phyloP scores from a whole-genome alignment of 495 filamentous ascomycete genomes.

The Podospora pseudoanserina region DNA sequence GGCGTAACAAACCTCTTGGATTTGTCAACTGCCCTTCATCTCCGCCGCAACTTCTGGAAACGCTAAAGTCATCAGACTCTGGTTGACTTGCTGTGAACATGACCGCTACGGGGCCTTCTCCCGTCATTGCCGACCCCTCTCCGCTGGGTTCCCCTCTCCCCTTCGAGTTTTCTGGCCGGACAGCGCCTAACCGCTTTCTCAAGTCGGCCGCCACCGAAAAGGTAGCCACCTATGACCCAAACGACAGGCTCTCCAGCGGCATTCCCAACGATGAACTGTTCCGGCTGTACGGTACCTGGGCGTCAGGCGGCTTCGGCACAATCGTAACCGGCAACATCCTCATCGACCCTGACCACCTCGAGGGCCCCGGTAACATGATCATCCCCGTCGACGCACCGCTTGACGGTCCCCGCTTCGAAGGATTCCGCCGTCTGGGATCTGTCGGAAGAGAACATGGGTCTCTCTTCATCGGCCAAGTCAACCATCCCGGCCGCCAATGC shows the following conservation, averaged over 20 bases:
- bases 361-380: constrained; percentile 55
- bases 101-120: neutral
- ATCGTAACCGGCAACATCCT: constrained; percentile 63
- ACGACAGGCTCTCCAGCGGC: constrained; percentile 47
- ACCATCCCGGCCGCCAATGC: constrained; percentile 61
- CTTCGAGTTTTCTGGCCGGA: constrained; percentile 55
- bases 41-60: neutral
- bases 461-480: constrained; percentile 57
- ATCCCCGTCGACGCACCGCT: constrained; percentile 48
- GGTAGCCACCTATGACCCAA: constrained; percentile 53
- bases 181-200: constrained; percentile 57
- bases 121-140: constrained; percentile 31
- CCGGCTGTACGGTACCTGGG: constrained; percentile 59
- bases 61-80: neutral
- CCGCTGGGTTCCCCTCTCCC: constrained; percentile 54
- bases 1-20: neutral
- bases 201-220: constrained; percentile 64
- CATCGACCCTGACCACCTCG: constrained; percentile 57
- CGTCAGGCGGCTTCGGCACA: constrained; percentile 53
- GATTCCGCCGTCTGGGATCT: constrained; percentile 50
- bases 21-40: neutral
- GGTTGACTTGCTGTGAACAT: neutral
- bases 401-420: constrained; percentile 55
- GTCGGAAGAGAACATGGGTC: constrained; percentile 51
- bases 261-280: constrained; percentile 56